Evolutionary conservation across 169 alveolate species (phyloP), one percentile per base, ranked within the genome.

Genomic region (Eimeria maxima): DNA sequence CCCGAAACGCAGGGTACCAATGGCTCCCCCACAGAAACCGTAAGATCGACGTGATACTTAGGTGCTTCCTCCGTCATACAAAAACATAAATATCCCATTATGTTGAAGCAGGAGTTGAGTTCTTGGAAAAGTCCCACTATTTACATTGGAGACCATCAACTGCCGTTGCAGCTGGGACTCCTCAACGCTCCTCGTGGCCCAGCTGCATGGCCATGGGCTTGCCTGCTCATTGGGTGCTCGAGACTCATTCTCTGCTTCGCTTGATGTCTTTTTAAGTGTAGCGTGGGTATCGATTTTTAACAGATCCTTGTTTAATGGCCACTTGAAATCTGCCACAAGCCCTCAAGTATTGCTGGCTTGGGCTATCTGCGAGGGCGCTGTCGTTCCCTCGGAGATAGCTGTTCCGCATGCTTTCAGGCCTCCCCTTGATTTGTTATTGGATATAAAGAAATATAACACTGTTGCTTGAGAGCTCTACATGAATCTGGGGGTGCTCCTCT

Each of bases 21-120:
- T 78, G 88, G 88, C 88, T 78, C 88, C 88, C 88, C 88, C 88
- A 78, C 88, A 78, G 42, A 1, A 78, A 78, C 88, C 88, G 45
- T 45, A 6, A 44, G 65, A 47, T 78, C 88, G 60, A 50, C 24
- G 38, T 8, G 18, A 67, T 44, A 78, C 65, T 38, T 73, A 14
- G n/a, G 50, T 67, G 69, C 57, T 22, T 47, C 13, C 38, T 44
- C 33, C 4, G 47, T 16, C 24, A 27, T 78, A 13, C 22, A 44
- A 16, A 22, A 44, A 47, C 88, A 11, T 45, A 22, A 78, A 13
- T 1, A 45, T 4, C 57, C 33, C 20, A 78, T 11, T 27, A 29
- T 45, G 24, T 4, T 45, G 33, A 55, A 78, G n/a, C 63, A 45
- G 47, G 3, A 13, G 16, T 47, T 3, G 24, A 33, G 11, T 78